Base-by-base conservation (phyloP, 345 rosid species). In the Psidium friedrichsthalianum region DNA sequence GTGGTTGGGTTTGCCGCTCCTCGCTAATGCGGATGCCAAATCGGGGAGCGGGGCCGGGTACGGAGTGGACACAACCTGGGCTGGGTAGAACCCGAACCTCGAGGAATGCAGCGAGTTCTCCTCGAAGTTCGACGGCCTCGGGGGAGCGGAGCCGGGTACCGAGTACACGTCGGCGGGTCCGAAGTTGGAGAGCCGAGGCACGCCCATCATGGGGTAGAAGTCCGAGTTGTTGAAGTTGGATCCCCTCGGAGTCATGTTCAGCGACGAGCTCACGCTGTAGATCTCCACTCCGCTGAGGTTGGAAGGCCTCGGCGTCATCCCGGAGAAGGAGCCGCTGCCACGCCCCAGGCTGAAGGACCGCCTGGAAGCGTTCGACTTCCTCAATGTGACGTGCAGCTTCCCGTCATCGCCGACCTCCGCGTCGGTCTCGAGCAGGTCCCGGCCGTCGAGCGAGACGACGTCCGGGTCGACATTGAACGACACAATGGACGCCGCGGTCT, bases 21-120 rank as follows among this genome's bases (percentile, higher is more conserved):
- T 91, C 0, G 93, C 7, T 27, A 88, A 56, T 3, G 92, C 58
- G 3, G 94, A 86, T 1, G 98, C 87, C 27, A 95, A 93, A 84
- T 95, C 98, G 8, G 98, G 97, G 85, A 92, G 94, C n/a, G 98
- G 99, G 25, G 94, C 94, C 9, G 99, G 99, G 88, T 96, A 94
- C 1, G 97, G 89, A 4, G 95, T 87, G 21, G 95, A 96, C 7
- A 85, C 94, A 1, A 94, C 90, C 51, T 93, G 90, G 6, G 93
- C 91, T 1, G 98, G 94, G 84, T 94, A 90, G 88, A 94, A 93
- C 25, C 99, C 98, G 83, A 95, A 94, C 40, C 93, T 88, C 0
- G 99, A 98, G 40, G 99, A 92, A 1, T 95, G 92, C 36, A 88
- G 64, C 1, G 86, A 51, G 78, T 89, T 95, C 86, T 97, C 99